phyloP scores from a whole-genome alignment of 495 filamentous ascomycete genomes.

The Cairneyella variabilis region DNA sequence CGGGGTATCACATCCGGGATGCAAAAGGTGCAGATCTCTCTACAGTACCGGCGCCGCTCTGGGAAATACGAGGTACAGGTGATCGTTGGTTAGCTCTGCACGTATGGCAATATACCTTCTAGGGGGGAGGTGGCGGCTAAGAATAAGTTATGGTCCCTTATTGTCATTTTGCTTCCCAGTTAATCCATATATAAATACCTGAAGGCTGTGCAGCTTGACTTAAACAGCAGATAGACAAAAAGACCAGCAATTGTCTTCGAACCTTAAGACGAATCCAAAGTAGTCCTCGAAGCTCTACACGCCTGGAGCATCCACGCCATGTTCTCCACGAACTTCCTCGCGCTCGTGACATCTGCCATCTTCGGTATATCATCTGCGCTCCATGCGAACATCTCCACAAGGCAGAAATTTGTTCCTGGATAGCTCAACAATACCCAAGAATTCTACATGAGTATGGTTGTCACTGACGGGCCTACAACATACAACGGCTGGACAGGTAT shows the following conservation, averaged over 20 bases:
- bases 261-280: too few relatives aligned
- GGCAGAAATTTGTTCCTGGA: slow-evolving; percentile 7
- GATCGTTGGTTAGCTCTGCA: neutral
- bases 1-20: too few relatives aligned
- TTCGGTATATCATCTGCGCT: slow-evolving; percentile 4
- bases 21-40: neutral
- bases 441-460: slow-evolving; percentile 14
- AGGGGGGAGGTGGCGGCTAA: too few relatives aligned
- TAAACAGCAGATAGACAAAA: too few relatives aligned
- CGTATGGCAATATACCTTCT: too few relatives aligned
- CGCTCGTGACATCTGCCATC: slow-evolving; percentile 5
- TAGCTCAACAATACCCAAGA: slow-evolving; percentile 21
- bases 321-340: neutral
- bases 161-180: too few relatives aligned
- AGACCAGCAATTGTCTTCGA: too few relatives aligned
- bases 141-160: too few relatives aligned
- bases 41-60: neutral
- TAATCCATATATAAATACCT: too few relatives aligned
- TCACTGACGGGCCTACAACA: neutral
- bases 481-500: slow-evolving; percentile 16
- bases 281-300: too few relatives aligned
- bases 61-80: neutral
- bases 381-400: neutral
- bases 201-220: too few relatives aligned
- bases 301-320: too few relatives aligned